Base-by-base conservation (phyloP, 176 grass and related monocot species). In the Oryza meridionalis region DNA sequence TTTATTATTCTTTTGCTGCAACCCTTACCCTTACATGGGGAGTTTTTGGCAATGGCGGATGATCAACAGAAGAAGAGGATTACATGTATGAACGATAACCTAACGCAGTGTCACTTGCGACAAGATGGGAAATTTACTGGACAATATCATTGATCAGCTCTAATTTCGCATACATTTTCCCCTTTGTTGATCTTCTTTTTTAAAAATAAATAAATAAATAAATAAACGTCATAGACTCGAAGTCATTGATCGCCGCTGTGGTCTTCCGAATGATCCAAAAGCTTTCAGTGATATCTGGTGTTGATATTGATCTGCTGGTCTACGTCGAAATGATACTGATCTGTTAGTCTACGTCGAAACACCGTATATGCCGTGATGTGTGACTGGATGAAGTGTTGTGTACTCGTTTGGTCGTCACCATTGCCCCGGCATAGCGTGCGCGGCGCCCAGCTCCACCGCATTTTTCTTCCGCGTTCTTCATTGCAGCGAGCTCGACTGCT, bases 1-100 rank as follows among this genome's bases (percentile, higher is more conserved):
- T 16, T 58, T 58, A 84, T 89, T 85, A 84, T 89, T 85, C 65
- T 91, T 88, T 77, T 91, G 59, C 37, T 68, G 47, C 65, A 55
- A 63, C 49, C 71, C 51, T 45, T 43, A 22, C 87, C 87, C 71
- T 40, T 67, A 2, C 7, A 62, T 9, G 71, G 17, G 71, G 66
- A 83, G 71, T 75, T 88, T 88, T 86, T 76, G 87, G 53, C 66
- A 15, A 42, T 53, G 35, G 64, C 25, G 31, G 16, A 68, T 74
- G 55, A 79, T 59, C 58, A 66, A 73, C 42, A 49, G 38, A 64
- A 10, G 67, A 64, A 10, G 67, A 73, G 84, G 63, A 35, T 69
- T 42, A 71, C 43, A 62, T 80, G 62, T 72, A 71, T 58, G 24
- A 37, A 74, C 10, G 37, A 51, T 55, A 79, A 79, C 67, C 42